Evolutionary conservation across 228 moss, liverwort and hornwort genomes (phyloP).

Genomic region (Sphagnum fallax): DNA sequence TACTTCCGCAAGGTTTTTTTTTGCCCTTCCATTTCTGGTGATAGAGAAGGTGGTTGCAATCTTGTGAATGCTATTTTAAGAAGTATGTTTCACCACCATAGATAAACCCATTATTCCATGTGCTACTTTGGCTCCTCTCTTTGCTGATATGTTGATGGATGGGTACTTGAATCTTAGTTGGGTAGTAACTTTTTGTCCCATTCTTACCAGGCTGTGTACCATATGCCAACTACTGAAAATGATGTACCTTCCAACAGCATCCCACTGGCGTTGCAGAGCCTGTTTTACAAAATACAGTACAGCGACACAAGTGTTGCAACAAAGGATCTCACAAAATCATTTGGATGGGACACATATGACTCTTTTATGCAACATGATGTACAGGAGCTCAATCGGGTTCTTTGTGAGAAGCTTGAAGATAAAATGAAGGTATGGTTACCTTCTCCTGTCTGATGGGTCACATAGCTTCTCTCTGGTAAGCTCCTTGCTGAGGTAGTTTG

Average conservation of each 20-base stretch:
- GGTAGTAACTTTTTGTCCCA: no score
- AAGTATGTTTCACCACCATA: no score
- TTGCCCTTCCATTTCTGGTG: not conserved
- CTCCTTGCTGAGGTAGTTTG: no score
- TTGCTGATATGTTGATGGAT: no score
- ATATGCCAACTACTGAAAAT: slow-evolving; percentile 99
- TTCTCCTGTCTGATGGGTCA: not conserved
- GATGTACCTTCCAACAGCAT: slow-evolving; percentile 99
- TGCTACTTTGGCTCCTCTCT: no score
- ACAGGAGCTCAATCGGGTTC: slow-evolving; percentile 96
- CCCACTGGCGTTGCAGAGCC: slow-evolving; percentile 88
- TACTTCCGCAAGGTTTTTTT: slow-evolving; percentile 83
- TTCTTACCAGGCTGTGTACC: slow-evolving; percentile 75
- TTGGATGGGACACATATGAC: slow-evolving; percentile 98
- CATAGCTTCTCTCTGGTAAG: no score
- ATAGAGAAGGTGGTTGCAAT: no score
- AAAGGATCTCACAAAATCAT: slow-evolving; percentile 97
- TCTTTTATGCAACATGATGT: slow-evolving; percentile 99
- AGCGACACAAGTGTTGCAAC: slow-evolving; percentile 99
- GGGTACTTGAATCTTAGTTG: no score
- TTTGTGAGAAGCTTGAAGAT: slow-evolving; percentile 98
- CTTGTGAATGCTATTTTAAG: no score
- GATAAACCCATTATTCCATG: no score
- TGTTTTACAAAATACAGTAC: slow-evolving; percentile 99
- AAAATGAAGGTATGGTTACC: slow-evolving; percentile 79